A percentile compares a stretch with the other conserved stretches of the same genome.
Conservation (phyloP, 1,139 yeast species). For the Saccharomyces uvarum region DNA sequence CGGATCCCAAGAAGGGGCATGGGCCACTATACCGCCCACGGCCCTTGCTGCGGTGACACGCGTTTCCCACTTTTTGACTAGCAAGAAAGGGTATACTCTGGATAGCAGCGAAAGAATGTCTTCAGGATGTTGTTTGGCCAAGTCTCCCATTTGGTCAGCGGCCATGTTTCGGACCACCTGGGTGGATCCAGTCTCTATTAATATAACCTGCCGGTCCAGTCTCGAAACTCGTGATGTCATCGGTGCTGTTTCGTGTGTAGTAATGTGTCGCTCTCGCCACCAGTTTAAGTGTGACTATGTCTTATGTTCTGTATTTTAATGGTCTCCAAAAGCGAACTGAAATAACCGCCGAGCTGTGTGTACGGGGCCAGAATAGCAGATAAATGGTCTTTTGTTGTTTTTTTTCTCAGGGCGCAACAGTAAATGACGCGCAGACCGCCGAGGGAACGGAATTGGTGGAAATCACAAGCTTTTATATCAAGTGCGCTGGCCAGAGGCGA, state of each 20-base stretch:
- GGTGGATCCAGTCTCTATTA: conserved; percentile 92
- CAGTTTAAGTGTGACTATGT: neutral
- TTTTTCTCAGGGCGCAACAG: neutral
- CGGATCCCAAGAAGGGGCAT: conserved; percentile 82
- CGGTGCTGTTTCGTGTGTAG: neutral
- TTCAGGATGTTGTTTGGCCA: conserved; percentile 92
- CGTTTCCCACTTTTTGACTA: conserved; percentile 89
- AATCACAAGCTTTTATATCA: conserved; percentile 1
- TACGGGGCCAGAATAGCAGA: neutral
- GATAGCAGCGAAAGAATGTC: conserved; percentile 78
- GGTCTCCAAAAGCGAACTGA: conserved; percentile 39
- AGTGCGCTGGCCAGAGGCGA: neutral
- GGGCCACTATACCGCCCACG: conserved; percentile 82
- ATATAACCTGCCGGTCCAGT: conserved; percentile 64
- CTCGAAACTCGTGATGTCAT: conserved; percentile 36
- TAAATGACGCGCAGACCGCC: neutral
- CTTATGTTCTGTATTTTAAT: neutral
- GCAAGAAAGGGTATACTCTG: conserved; percentile 82
- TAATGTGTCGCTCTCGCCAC: neutral
- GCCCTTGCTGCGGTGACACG: conserved; percentile 93
- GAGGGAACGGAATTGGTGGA: conserved; percentile 1
- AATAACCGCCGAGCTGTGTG: conserved; percentile 9
- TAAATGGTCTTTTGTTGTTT: neutral
- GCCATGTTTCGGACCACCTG: conserved; percentile 92
- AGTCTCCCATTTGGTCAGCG: conserved; percentile 91